Evolutionary conservation across 805 yeast species (phyloP).

Genomic region (Starmera quercuum): DNA sequence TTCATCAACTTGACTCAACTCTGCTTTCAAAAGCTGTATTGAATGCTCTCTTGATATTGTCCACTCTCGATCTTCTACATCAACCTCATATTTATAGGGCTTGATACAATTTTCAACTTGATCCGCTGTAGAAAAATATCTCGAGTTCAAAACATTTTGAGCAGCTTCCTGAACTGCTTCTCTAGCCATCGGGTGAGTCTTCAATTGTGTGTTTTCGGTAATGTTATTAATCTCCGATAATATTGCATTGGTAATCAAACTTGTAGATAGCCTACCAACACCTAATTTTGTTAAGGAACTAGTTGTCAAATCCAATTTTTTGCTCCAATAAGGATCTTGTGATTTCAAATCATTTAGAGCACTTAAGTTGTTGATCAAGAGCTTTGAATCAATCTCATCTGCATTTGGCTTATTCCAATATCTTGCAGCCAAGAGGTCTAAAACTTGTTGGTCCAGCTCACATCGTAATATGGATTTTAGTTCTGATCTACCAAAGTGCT

Average conservation of each 20-base stretch:
- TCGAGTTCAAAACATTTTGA: conserved; percentile 61
- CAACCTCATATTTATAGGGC: conserved; percentile 96
- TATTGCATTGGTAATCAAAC: conserved; percentile 73
- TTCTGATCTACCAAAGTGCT: conserved; percentile 75
- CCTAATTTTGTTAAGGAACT: conserved; percentile 87
- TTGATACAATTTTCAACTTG: conserved; percentile 98
- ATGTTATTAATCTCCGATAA: conserved; percentile 70
- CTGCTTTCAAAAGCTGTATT: conserved; percentile 67
- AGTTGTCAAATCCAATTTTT: conserved; percentile 77
- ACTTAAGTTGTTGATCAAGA: conserved; percentile 34
- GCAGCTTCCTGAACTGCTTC: conserved; percentile 83
- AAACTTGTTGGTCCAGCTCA: conserved; percentile 81
- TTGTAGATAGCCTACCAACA: conserved; percentile 84
- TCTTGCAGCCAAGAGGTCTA: conserved; percentile 80
- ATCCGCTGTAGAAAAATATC: conserved; percentile 89
- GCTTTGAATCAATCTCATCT: conserved; percentile 11
- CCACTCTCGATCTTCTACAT: conserved; percentile 96
- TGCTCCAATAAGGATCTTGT: conserved; percentile 81
- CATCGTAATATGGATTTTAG: conserved; percentile 69
- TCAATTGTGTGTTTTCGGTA: conserved; percentile 65
- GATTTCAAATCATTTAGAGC: conserved; percentile 49
- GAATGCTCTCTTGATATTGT: conserved; percentile 71
- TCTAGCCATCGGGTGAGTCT: conserved; percentile 81
- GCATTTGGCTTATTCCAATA: conserved; percentile 71
- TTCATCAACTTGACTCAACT: conserved; percentile 70